phyloP scores from a whole-genome alignment of 306 rosid genomes.

The Prosopis cineraria region DNA sequence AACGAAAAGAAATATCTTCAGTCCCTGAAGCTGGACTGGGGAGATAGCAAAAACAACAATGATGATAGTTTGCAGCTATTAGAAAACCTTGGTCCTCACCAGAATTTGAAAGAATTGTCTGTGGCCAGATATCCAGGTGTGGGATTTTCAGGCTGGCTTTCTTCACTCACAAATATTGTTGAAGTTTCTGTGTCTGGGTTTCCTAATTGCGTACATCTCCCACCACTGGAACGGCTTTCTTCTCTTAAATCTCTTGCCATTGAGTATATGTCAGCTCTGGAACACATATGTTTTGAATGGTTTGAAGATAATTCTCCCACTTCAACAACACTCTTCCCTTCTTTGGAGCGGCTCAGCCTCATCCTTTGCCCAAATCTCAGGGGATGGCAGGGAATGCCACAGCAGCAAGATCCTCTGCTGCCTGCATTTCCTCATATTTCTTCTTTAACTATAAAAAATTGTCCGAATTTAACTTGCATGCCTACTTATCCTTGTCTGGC shows the following conservation, averaged over 20 bases:
- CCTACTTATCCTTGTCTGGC: conserved; percentile 28
- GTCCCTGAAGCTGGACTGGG: neutral
- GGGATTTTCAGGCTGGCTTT: conserved; percentile 20
- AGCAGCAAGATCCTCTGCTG: neutral
- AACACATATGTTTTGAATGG: conserved; percentile 12
- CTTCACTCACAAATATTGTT: conserved; percentile 12
- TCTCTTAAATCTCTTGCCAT: neutral
- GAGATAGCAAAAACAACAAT: neutral
- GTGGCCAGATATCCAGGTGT: rapidly evolving
- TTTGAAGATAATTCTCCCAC: too few relatives aligned
- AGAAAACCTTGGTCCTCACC: conserved; percentile 21
- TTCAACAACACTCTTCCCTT: conserved; percentile 25
- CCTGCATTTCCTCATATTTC: conserved; percentile 23
- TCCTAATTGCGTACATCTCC: neutral
- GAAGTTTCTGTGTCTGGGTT: rapidly evolving
- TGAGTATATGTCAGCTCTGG: rapidly evolving
- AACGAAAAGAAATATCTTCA: conserved; percentile 12
- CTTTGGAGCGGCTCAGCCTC: conserved; percentile 12
- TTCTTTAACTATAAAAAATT: neutral
- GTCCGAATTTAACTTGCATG: neutral
- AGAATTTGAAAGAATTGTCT: neutral
- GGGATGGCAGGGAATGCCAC: conserved; percentile 35
- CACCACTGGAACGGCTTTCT: conserved; percentile 21
- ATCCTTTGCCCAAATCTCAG: neutral
- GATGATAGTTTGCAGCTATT: neutral